Percentiles rank a stretch among this genome's conserved stretches.
Conservation (phyloP, 2,329 filamentous ascomycete genomes). For the Cercospora berteroae region DNA sequence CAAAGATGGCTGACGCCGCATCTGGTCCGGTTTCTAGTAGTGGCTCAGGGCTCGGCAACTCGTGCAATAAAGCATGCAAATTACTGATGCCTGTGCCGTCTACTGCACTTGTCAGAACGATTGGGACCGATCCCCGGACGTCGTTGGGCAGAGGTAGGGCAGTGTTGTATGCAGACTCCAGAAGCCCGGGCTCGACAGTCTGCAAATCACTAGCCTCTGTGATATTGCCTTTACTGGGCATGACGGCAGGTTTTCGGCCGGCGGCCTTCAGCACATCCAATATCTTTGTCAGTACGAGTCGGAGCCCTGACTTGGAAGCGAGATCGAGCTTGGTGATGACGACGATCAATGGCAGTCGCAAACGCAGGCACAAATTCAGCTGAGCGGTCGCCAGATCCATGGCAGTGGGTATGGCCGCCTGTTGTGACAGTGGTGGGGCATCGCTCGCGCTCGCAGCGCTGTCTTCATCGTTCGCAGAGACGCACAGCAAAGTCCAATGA, state of each 20-base stretch:
- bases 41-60: constrained; percentile 62
- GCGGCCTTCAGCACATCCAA: constrained; percentile 74
- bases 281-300: constrained; percentile 68
- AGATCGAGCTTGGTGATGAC: constrained; percentile 90
- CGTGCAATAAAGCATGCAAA: constrained; percentile 76
- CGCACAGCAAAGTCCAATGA: constrained; percentile 87
- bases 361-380: constrained; percentile 77
- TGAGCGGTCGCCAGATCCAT: constrained; percentile 75
- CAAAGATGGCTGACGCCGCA: constrained; percentile 60
- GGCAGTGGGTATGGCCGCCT: constrained; percentile 53
- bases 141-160: constrained; percentile 52
- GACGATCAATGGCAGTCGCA: constrained; percentile 74
- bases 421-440: constrained; percentile 52
- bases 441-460: constrained; percentile 42
- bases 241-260: constrained; percentile 70
- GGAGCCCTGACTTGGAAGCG: constrained; percentile 69
- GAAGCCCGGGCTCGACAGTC: constrained; percentile 57
- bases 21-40: constrained; percentile 41
- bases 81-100: constrained; percentile 78
- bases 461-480: constrained; percentile 73
- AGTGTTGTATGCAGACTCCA: constrained; percentile 56
- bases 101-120: constrained; percentile 82
- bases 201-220: constrained; percentile 52
- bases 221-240: constrained; percentile 44
- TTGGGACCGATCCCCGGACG: constrained; percentile 64